Conservation (phyloP, 2,329 filamentous ascomycete species). For the Fusarium papillatum region DNA sequence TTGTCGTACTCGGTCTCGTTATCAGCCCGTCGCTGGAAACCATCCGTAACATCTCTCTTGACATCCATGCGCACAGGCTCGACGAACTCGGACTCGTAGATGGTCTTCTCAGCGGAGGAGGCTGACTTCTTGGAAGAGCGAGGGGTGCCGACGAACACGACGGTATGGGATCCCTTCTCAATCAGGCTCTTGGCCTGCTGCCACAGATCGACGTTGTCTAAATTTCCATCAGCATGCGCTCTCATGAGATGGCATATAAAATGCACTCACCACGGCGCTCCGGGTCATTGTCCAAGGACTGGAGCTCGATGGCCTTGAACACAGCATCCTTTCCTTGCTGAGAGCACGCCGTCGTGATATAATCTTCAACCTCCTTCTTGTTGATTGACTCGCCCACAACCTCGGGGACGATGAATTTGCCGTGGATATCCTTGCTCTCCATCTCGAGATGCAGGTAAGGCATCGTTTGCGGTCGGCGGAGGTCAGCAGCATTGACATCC, state of each 20-base stretch:
- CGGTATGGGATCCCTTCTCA: constrained; percentile 70
- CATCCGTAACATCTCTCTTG: constrained; percentile 68
- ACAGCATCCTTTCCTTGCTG: constrained; percentile 55
- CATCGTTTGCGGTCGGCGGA: constrained; percentile 66
- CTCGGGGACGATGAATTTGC: constrained; percentile 66
- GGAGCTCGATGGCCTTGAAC: constrained; percentile 58
- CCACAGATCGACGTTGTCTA: constrained; percentile 27
- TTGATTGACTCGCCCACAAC: constrained; percentile 65
- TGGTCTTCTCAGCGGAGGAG: constrained; percentile 49
- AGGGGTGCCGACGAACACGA: constrained; percentile 81
- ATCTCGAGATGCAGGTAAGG: constrained; percentile 63
- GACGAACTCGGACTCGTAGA: constrained; percentile 76
- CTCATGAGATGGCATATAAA: neutral
- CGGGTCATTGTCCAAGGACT: constrained; percentile 56
- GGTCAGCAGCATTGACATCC: constrained; percentile 78
- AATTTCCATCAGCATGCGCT: constrained; percentile 11
- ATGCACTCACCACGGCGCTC: constrained; percentile 60
- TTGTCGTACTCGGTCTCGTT: constrained; percentile 57
- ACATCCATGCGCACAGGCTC: constrained; percentile 78
- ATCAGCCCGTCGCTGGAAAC: constrained; percentile 49
- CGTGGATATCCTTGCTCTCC: constrained; percentile 50
- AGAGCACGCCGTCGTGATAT: constrained; percentile 62
- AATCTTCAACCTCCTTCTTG: constrained; percentile 54
- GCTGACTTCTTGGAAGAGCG: constrained; percentile 15
- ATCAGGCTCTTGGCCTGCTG: constrained; percentile 23